phyloP scores from a whole-genome alignment of 805 yeast species.

The Kodamaea restingae region DNA sequence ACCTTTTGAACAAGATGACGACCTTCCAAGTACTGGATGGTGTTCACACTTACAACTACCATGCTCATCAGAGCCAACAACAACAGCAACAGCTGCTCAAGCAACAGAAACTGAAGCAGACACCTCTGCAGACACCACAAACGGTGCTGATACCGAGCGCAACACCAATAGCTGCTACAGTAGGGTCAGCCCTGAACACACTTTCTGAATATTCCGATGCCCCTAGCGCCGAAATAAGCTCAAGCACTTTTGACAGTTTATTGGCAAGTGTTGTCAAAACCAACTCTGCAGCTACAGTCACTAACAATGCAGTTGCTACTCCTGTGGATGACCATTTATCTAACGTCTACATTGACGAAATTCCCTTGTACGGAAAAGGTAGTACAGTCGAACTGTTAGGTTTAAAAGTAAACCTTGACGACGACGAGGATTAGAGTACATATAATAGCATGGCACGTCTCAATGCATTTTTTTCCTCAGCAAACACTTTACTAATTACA shows the following conservation, averaged over 20 bases:
- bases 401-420: slow-evolving; percentile 22
- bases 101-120: slow-evolving; percentile 5
- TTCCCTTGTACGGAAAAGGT: slow-evolving; percentile 37
- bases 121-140: slow-evolving; percentile 17
- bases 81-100: slow-evolving; percentile 6
- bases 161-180: slow-evolving; percentile 11
- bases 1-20: slow-evolving; percentile 30
- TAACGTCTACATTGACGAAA: slow-evolving; percentile 34
- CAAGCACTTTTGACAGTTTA: slow-evolving; percentile 30
- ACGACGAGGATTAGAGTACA: slow-evolving; percentile 9
- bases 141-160: slow-evolving; percentile 10
- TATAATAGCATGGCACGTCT: too few relatives aligned
- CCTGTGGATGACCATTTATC: slow-evolving; percentile 14
- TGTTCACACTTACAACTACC: slow-evolving; percentile 25
- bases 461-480: too few relatives aligned
- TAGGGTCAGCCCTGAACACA: slow-evolving; percentile 10
- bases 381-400: slow-evolving; percentile 37
- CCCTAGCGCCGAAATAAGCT: slow-evolving; percentile 22
- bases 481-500: too few relatives aligned
- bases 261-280: slow-evolving; percentile 22
- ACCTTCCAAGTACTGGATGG: slow-evolving; percentile 32
- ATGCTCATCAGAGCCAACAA: slow-evolving; percentile 8
- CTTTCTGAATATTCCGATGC: slow-evolving; percentile 6
- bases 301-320: slow-evolving; percentile 1
- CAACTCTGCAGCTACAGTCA: neutral